Evolutionary conservation across 805 yeast genomes (phyloP), one percentile per base, ranked within the genome.

Genomic region (Spathaspora girioi): DNA sequence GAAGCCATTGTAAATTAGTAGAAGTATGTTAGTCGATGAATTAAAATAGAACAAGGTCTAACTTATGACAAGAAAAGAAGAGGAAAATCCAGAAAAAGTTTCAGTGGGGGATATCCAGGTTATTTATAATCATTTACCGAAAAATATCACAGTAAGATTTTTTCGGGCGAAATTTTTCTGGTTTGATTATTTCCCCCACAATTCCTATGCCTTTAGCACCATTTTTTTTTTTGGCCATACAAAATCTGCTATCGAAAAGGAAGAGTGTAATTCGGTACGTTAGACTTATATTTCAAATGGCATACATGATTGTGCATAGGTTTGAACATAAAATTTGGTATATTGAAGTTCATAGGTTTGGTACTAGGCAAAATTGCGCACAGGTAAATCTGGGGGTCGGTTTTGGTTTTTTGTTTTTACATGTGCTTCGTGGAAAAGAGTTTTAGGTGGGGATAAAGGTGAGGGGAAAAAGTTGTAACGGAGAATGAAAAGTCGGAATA

Each of bases 1-100:
- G 53, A 54, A 15, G 60, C 56, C 64, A 61, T 62, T 38, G 17
- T 48, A n/a, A 15, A 3, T 6, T 10, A 35, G 14, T 35, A 7
- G 4, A 23, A 23, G 26, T 35, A 35, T 35, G 40, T 35, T 23
- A 23, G 15, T 14, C 18, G 40, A 15, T 11, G 12, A 31, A 7
- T n/a, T 9, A 35, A 35, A 35, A 35, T 29, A 27, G 29, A 27
- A 27, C 29, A 27, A 27, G 29, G 29, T 27, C 29, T n/a, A 32
- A 32, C 38, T 12, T 11, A n/a, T 35, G 9, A 14, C 14, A 15
- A 35, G 18, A 35, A 15, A 35, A 35, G 40, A 35, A 35, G 14
- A 35, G 40, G 40, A n/a, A 35, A 35, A 15, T 10, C 11, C 11
- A 29, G 32, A 29, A 29, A 29, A 29, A 29, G 11, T 29, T 29